phyloP scores from a whole-genome alignment of 2,329 filamentous ascomycete species.

The Moelleriella libera region DNA sequence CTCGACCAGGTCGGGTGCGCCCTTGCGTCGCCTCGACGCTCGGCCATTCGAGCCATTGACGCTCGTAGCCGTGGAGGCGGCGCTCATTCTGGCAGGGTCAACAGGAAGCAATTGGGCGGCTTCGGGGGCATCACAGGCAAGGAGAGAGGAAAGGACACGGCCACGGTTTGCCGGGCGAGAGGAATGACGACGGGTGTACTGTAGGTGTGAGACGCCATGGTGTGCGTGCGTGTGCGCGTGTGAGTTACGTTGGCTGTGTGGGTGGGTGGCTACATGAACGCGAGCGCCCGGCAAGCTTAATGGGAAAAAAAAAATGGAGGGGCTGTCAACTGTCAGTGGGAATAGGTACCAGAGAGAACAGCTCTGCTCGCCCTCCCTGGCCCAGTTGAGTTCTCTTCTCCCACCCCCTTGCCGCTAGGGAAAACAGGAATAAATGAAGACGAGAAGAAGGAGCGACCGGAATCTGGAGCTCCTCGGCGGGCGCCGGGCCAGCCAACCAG shows the following conservation, averaged over 20 bases:
- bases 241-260: background rate
- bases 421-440: background rate
- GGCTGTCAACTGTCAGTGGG: too few species aligned
- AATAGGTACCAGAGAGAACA: too few species aligned
- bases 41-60: constrained; percentile 15
- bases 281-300: too few species aligned
- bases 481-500: background rate
- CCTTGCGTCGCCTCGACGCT: constrained; percentile 5
- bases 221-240: background rate
- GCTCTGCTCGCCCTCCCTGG: too few species aligned
- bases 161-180: background rate
- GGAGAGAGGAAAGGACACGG: background rate
- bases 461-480: background rate
- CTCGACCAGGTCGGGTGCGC: constrained; percentile 4
- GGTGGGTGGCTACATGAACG: too few species aligned
- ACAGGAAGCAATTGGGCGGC: background rate
- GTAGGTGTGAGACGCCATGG: background rate
- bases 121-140: background rate
- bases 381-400: too few species aligned
- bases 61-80: constrained; percentile 22
- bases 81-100: constrained; percentile 19
- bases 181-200: background rate
- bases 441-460: background rate
- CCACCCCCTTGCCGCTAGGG: background rate
- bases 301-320: too few species aligned